Base-by-base conservation (phyloP, 2,329 filamentous ascomycete species). In the Moelleriella libera region DNA sequence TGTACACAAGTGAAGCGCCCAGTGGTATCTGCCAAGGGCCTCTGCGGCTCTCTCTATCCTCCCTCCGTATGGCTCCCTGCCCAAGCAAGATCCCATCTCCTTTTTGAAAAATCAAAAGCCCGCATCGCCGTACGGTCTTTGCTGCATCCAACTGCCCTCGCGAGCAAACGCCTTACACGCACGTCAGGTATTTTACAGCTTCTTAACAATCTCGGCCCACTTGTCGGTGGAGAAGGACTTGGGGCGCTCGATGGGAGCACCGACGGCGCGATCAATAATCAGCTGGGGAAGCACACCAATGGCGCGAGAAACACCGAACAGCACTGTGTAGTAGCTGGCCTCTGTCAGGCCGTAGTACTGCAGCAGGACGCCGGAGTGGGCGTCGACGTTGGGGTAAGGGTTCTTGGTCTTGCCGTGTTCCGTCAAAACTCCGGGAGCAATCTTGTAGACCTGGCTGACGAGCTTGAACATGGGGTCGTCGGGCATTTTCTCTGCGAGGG, bases 321-420 rank as follows among this genome's bases (percentile, higher is more conserved):
- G 85, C 53, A 98, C 92, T 54, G 92, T 98, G 86, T 98, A 98
- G 84, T 94, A 98, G 84, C 83, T 97, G 71, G 92, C 85, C 80
- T 98, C 90, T 54, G 86, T 97, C 68, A 98, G 78, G 63, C 92
- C 92, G 75, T 98, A 98, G 84, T 98, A 92, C 78, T 98, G 92
- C 60, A 98, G 87, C 57, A 98, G 87, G 57, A 98, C 92, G 78
- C 92, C 92, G 32, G 89, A 96, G 85, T 97, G 92, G 63, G 90
- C 89, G 65, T 97, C 90, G 63, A 97, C 89, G 76, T 97, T 97
- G 71, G 92, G 92, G 80, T 79, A 97, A 57, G 90, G 90, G 85
- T 97, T 96, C 86, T 97, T 97, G 78, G 90, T 97, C 87, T 98
- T 98, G 75, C 92, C 92, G 77, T 98, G 92, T 83, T 98, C 88